phyloP scores from a whole-genome alignment of 768 basidiomycete genomes.

The Tylopilus sp. region DNA sequence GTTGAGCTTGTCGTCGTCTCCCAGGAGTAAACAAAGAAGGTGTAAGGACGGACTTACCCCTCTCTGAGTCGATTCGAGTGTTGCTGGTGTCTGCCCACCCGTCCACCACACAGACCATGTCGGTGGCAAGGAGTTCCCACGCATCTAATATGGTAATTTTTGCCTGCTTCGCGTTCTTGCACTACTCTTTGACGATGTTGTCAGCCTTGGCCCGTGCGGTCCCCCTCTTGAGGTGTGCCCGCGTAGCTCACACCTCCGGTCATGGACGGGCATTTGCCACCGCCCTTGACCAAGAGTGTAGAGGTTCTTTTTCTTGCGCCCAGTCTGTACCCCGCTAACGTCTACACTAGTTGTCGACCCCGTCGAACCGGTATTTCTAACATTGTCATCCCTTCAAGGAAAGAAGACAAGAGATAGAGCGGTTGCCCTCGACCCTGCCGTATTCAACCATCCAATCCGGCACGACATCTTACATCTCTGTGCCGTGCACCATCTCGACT shows the following conservation, averaged over 20 bases:
- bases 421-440: constrained; percentile 69
- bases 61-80: constrained; percentile 31
- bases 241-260: background rate
- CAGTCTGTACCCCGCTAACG: constrained; percentile 6
- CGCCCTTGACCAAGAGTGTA: constrained; percentile 6
- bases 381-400: constrained; percentile 54
- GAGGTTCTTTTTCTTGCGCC: constrained; percentile 15
- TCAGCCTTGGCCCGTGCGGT: constrained; percentile 11
- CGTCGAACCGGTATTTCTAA: constrained; percentile 51
- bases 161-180: background rate
- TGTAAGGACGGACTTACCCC: constrained; percentile 36
- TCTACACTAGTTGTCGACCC: constrained; percentile 35
- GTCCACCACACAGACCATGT: background rate
- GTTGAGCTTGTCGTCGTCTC: background rate
- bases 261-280: constrained; percentile 13
- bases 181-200: constrained; percentile 12
- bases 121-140: constrained; percentile 22
- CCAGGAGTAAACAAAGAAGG: background rate
- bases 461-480: constrained; percentile 92
- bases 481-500: constrained; percentile 82
- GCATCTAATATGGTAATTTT: constrained; percentile 19
- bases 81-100: constrained; percentile 16
- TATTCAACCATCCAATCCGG: constrained; percentile 87
- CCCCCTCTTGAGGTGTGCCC: background rate
- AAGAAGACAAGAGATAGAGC: constrained; percentile 43